A percentile compares a stretch with the other conserved stretches of the same genome.
Conservation (phyloP, 2,329 filamentous ascomycete genomes). For the Bipolaris cookei region DNA sequence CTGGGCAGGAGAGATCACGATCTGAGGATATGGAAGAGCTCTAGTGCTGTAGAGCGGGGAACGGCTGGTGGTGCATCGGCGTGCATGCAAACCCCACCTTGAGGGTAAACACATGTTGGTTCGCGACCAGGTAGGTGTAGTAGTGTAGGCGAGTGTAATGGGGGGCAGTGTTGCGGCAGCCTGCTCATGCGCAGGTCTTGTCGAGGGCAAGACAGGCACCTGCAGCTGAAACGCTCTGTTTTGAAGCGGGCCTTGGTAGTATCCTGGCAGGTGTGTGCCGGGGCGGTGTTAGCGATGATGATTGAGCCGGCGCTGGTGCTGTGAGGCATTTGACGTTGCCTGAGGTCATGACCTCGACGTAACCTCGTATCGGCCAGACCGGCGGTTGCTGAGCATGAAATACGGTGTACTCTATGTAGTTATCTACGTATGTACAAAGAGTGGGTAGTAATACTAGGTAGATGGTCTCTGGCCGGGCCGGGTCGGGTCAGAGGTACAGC, state of each 20-base stretch:
- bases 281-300: conserved; percentile 5
- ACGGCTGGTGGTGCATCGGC: conserved; percentile 18
- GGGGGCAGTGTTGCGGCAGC: not conserved
- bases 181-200: conserved; percentile 4
- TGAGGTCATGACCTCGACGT: conserved; percentile 18
- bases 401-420: conserved; percentile 1
- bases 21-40: not conserved
- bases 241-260: conserved; percentile 5
- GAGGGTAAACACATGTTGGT: conserved; percentile 1
- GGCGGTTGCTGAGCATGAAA: conserved; percentile 11
- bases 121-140: not conserved
- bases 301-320: conserved; percentile 6
- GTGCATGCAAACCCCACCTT: conserved; percentile 16
- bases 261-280: conserved; percentile 10
- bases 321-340: conserved; percentile 13
- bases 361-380: conserved; percentile 5
- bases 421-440: not conserved
- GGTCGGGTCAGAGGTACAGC: not conserved
- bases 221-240: conserved; percentile 9
- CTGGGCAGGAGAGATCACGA: conserved; percentile 15
- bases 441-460: not conserved
- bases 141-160: no score
- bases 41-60: conserved; percentile 20
- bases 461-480: not conserved
- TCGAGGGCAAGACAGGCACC: not conserved